phyloP scores from a whole-genome alignment of 768 basidiomycete species.

The Trametes coccinea region DNA sequence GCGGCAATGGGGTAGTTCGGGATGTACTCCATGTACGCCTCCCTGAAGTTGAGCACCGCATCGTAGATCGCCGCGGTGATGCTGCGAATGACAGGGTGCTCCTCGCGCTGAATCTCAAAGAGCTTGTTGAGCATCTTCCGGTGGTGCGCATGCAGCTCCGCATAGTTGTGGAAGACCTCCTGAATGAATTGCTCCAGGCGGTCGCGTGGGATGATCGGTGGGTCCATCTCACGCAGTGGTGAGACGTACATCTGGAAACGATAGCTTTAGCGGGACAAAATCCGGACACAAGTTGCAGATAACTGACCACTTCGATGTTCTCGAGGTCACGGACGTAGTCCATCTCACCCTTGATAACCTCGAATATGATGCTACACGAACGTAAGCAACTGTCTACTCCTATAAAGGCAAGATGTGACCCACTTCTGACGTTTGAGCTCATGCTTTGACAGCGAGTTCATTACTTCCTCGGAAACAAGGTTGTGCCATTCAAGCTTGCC shows the following conservation, averaged over 20 bases:
- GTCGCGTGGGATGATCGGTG: constrained; percentile 75
- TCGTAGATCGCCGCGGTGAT: constrained; percentile 85
- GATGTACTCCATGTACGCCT: constrained; percentile 91
- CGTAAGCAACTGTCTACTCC: background rate
- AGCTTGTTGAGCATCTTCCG: constrained; percentile 75
- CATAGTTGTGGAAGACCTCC: constrained; percentile 89
- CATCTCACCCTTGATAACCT: constrained; percentile 95
- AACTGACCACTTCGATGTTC: constrained; percentile 71
- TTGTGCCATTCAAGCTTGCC: constrained; percentile 92
- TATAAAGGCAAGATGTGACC: constrained; percentile 31
- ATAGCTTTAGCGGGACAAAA: background rate
- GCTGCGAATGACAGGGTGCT: constrained; percentile 76
- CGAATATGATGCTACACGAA: constrained; percentile 75
- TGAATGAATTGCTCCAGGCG: constrained; percentile 74
- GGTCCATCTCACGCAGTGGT: constrained; percentile 69
- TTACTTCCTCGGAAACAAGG: constrained; percentile 68
- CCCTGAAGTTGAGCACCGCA: constrained; percentile 89
- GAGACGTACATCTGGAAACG: constrained; percentile 73
- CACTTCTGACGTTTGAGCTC: constrained; percentile 86
- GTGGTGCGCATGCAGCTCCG: constrained; percentile 74
- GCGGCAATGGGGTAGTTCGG: constrained; percentile 93
- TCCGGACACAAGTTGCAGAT: background rate
- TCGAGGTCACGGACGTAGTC: constrained; percentile 91
- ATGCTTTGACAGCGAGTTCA: constrained; percentile 62
- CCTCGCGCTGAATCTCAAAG: constrained; percentile 84